These are phyloP conservation scores for Sungouiella thailandica DNA, from an alignment of 805 yeast genomes.

Conservation along the genomic window DNA sequence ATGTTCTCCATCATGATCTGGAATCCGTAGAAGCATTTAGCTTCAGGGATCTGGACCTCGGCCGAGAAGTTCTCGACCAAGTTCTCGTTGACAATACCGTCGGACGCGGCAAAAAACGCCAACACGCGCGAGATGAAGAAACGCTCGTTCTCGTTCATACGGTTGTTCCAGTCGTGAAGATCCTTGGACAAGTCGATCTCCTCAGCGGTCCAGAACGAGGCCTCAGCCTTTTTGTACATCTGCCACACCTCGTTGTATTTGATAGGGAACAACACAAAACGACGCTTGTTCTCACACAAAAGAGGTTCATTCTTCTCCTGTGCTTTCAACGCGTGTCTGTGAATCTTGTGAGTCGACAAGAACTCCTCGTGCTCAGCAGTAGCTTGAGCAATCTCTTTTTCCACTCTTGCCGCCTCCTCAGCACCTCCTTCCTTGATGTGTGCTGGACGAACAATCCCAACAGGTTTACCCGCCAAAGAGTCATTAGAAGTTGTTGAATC, in stretches of 20 bases:
- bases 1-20: slow-evolving; percentile 99
- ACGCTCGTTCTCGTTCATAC: slow-evolving; percentile 85
- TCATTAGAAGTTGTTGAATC: slow-evolving; percentile 12
- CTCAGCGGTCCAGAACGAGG: slow-evolving; percentile 99
- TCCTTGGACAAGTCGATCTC: slow-evolving; percentile 96
- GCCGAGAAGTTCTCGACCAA: slow-evolving; percentile 96
- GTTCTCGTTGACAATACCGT: slow-evolving; percentile 97
- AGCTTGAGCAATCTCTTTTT: slow-evolving; percentile 20
- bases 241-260: slow-evolving; percentile 98
- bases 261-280: slow-evolving; percentile 94
- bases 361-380: slow-evolving; percentile 48
- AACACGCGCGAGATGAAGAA: slow-evolving; percentile 87
- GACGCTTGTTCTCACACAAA: slow-evolving; percentile 73
- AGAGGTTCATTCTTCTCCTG: slow-evolving; percentile 87
- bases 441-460: slow-evolving; percentile 15
- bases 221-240: slow-evolving; percentile 98
- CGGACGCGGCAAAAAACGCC: slow-evolving; percentile 98
- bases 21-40: slow-evolving; percentile 98
- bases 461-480: slow-evolving; percentile 17
- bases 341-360: slow-evolving; percentile 57
- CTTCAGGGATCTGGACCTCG: slow-evolving; percentile 96
- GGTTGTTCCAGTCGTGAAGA: slow-evolving; percentile 85
- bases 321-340: slow-evolving; percentile 69
- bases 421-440: slow-evolving; percentile 15
- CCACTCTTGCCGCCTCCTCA: slow-evolving; percentile 17